A percentile compares a stretch with the other conserved stretches of the same genome.
These are phyloP conservation scores for Scenedesmus sp. DNA, from an alignment of 163 green algal species.

Conservation along the genomic window DNA sequence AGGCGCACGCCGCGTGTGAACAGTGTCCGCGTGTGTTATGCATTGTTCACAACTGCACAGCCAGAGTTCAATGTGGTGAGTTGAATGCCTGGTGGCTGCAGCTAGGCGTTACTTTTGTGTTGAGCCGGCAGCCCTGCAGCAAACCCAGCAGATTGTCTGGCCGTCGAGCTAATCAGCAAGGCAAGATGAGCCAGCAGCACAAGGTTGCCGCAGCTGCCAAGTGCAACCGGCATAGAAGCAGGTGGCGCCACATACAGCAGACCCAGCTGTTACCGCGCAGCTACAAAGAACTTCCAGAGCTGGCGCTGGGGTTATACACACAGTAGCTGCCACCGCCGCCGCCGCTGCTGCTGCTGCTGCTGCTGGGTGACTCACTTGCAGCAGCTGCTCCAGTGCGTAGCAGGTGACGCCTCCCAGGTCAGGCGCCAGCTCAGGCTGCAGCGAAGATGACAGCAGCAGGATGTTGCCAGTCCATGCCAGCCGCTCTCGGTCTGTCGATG, in stretches of 20 bases:
- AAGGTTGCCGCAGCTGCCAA: no score
- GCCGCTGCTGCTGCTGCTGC: not conserved
- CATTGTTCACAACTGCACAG: no score
- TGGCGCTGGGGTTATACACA: not conserved
- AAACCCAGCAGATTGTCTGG: no score
- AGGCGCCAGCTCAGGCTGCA: constrained; percentile 17
- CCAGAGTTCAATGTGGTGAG: no score
- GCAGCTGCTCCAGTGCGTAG: not conserved
- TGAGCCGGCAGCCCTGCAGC: no score
- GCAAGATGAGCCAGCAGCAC: no score
- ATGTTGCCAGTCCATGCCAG: constrained; percentile 32
- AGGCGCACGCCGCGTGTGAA: not conserved
- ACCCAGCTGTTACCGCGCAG: no score
- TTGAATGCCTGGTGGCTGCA: no score
- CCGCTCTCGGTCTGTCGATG: not conserved
- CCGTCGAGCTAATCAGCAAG: no score
- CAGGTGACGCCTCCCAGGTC: constrained; percentile 24
- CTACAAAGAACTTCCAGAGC: not conserved
- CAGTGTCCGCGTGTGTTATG: not conserved
- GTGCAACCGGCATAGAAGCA: no score
- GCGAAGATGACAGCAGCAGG: constrained; percentile 25
- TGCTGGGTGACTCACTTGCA: not conserved
- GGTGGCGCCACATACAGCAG: no score
- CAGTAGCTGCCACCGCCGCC: not conserved
- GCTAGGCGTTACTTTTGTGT: no score